These are phyloP conservation scores for Hypomyces perniciosus DNA, from an alignment of 2,329 filamentous ascomycete species.

Conservation along the genomic window DNA sequence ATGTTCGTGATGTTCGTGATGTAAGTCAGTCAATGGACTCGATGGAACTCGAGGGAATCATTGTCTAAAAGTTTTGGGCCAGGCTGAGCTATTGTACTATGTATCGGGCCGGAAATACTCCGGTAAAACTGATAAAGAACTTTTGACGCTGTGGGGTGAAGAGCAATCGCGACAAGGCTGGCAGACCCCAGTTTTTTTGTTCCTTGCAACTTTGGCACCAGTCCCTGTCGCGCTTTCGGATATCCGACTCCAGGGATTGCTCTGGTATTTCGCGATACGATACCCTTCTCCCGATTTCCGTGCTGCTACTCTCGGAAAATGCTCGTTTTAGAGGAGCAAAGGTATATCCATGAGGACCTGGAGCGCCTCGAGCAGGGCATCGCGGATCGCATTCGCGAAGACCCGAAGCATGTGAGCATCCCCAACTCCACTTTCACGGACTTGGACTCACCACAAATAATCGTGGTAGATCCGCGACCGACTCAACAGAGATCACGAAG, in stretches of 20 bases:
- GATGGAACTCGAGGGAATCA: not conserved
- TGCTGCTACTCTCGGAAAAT: slow-evolving; percentile 36
- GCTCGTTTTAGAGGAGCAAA: slow-evolving; percentile 89
- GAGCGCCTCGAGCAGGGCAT: slow-evolving; percentile 94
- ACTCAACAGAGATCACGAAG: slow-evolving; percentile 85
- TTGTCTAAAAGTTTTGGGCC: slow-evolving; percentile 23
- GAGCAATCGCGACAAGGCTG: slow-evolving; percentile 9
- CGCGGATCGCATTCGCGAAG: slow-evolving; percentile 79
- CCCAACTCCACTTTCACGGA: slow-evolving; percentile 1
- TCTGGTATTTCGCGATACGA: not conserved
- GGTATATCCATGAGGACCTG: slow-evolving; percentile 91
- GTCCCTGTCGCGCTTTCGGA: not conserved
- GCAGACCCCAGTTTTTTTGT: slow-evolving; percentile 1
- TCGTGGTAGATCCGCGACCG: slow-evolving; percentile 70
- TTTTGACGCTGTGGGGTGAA: not conserved
- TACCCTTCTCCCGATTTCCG: too few relatives aligned
- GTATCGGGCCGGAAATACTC: slow-evolving; percentile 24
- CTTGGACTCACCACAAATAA: slow-evolving; percentile 4
- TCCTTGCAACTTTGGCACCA: not conserved
- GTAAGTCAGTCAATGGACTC: not conserved
- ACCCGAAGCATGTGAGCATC: slow-evolving; percentile 72
- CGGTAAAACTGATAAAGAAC: slow-evolving; percentile 18
- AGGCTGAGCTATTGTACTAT: not conserved
- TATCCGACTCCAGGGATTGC: not conserved
- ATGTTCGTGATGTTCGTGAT: not conserved